These are phyloP conservation scores for Biscogniauxia sp. DNA, from an alignment of 2,329 filamentous ascomycete genomes.

Conservation along the genomic window DNA sequence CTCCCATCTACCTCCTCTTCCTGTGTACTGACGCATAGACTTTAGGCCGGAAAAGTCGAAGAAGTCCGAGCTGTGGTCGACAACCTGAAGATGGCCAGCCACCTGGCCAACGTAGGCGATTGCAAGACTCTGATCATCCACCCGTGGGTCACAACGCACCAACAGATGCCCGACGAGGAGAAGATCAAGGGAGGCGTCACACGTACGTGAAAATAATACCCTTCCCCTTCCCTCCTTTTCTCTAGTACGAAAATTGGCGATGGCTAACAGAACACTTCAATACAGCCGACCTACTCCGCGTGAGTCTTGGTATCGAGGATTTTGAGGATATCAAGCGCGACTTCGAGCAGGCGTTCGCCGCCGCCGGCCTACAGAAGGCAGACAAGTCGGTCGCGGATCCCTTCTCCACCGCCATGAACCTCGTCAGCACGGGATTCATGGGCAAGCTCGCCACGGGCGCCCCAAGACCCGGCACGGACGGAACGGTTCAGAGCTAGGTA, in stretches of 20 bases:
- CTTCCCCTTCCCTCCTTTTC: constrained; percentile 1
- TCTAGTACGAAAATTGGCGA: constrained; percentile 1
- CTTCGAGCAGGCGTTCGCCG: constrained; percentile 64
- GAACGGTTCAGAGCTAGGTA: constrained; percentile 25
- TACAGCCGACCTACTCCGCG: constrained; percentile 58
- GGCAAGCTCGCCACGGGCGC: constrained; percentile 30
- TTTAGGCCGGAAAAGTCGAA: constrained; percentile 34
- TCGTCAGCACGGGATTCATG: constrained; percentile 32
- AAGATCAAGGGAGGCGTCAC: constrained; percentile 64
- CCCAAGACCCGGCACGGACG: constrained; percentile 31
- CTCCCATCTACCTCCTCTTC: neutral
- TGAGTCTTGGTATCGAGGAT: constrained; percentile 69
- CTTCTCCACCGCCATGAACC: constrained; percentile 28
- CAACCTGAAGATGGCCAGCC: constrained; percentile 69
- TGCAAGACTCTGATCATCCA: constrained; percentile 72
- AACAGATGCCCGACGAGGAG: constrained; percentile 67
- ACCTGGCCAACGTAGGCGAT: constrained; percentile 72
- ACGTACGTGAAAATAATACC: constrained; percentile 24
- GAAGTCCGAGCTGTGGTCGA: constrained; percentile 57
- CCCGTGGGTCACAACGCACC: constrained; percentile 71
- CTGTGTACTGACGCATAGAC: constrained; percentile 51
- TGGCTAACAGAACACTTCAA: neutral
- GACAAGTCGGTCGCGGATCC: constrained; percentile 26
- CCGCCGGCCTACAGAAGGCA: constrained; percentile 31
- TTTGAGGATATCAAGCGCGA: constrained; percentile 72